Base-by-base conservation (phyloP, 306 rosid genomes). In the Prunus campanulata region DNA sequence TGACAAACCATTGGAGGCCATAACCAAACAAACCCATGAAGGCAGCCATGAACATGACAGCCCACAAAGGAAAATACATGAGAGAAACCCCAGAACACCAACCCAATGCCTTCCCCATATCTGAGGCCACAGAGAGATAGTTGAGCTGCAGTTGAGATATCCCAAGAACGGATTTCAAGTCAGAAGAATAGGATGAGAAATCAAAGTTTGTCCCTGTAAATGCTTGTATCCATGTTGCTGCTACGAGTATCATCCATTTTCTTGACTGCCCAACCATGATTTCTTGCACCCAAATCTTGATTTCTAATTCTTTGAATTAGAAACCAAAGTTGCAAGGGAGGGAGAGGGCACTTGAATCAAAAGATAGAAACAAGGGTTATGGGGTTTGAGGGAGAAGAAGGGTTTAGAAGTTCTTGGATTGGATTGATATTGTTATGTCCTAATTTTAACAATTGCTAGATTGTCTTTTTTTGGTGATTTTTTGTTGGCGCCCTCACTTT, bases 181-280 rank as follows among this genome's bases (percentile, higher is more conserved):
- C 82, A 2, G 92, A 83, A 0, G 94, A 91, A 66, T 91, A 89
- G 0, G 92, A 84, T 27, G 97, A 86, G 87, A 91, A 89, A 44
- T 91, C 97, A 70, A 91, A 85, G 84, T 91, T 89, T 11, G 97
- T 91, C 8, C 97, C 94, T 0, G 94, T 89, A 57, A 91, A 86
- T n/a, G 92, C 89, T 42, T 89, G 94, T 24, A 89, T 66, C 97
- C 97, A 91, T 49, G 75, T 85, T 7, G 91, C 48, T 29, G 85
- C 91, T 16, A 83, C 56, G 1, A 89, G 74, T 6, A 89, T 52
- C 83, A 80, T 80, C 97, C 94, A 91, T 64, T 89, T 89, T 39
- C 88, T 61, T 11, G 87, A 86, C 74, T 87, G 85, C 15, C 69
- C 82, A 3, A 54, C 68, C 85, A 87, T 66, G 35, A 0, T 50